phyloP scores from a whole-genome alignment of 176 grass and related monocot genomes.

The Carex scoparia region DNA sequence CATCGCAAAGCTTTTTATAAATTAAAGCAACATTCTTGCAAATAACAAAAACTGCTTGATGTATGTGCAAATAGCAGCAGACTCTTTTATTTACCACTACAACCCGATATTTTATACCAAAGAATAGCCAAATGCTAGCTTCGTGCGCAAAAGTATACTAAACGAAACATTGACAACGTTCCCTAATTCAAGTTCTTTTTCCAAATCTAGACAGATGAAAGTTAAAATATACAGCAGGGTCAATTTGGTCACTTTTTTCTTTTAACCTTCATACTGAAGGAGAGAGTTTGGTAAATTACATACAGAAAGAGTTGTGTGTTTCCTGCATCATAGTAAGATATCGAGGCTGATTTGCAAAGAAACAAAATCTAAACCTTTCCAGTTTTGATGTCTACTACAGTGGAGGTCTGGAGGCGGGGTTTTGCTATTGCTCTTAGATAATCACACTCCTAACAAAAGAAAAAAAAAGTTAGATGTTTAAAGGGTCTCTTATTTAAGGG shows the following conservation, averaged over 20 bases:
- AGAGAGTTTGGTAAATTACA: conserved; percentile 8
- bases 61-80: background rate
- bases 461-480: conserved; percentile 15
- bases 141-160: background rate
- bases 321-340: conserved; percentile 7
- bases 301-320: background rate
- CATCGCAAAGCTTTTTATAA: background rate
- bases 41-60: background rate
- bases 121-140: background rate
- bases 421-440: conserved; percentile 84
- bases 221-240: background rate
- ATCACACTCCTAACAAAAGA: conserved; percentile 74
- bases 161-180: background rate
- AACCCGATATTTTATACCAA: background rate
- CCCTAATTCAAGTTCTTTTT: background rate
- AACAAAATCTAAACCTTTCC: conserved; percentile 44
- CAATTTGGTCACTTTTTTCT: background rate
- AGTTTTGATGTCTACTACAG: conserved; percentile 68
- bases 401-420: conserved; percentile 62
- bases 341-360: background rate
- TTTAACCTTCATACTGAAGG: background rate
- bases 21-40: background rate
- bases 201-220: background rate
- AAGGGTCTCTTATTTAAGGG: background rate
- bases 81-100: background rate